These are phyloP conservation scores for Orobanche coerulescens DNA, from an alignment of 257 asterid genomes.

Conservation along the genomic window DNA sequence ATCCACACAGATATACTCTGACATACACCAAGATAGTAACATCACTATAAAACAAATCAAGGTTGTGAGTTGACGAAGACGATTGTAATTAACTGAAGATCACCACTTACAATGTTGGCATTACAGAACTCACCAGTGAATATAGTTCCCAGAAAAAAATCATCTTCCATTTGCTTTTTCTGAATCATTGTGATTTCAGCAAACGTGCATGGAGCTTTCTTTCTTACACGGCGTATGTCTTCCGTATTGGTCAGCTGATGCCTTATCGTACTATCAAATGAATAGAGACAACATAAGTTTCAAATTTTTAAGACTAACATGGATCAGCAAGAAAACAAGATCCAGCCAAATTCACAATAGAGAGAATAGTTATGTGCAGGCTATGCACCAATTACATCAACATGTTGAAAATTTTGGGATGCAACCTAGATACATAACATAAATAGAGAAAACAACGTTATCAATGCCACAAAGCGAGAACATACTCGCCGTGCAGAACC, in stretches of 20 bases:
- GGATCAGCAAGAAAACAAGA: slow-evolving; percentile 10
- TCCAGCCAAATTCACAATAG: slow-evolving; percentile 15
- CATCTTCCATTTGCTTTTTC: slow-evolving; percentile 63
- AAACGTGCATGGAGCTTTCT: slow-evolving; percentile 89
- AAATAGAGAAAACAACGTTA: slow-evolving; percentile 2
- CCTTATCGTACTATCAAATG: slow-evolving; percentile 37
- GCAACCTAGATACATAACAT: not conserved
- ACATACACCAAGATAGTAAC: not conserved
- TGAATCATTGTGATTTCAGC: slow-evolving; percentile 65
- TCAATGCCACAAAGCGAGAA: slow-evolving; percentile 19
- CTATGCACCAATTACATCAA: slow-evolving; percentile 6
- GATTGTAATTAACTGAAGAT: slow-evolving; percentile 8
- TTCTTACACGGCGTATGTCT: slow-evolving; percentile 79
- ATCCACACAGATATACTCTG: not conserved
- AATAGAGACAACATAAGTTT: slow-evolving; percentile 28
- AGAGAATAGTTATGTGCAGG: not conserved
- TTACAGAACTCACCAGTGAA: slow-evolving; percentile 51
- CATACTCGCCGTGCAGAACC: slow-evolving; percentile 99
- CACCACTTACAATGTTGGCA: slow-evolving; percentile 9
- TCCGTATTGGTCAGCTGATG: slow-evolving; percentile 64
- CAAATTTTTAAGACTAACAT: not conserved
- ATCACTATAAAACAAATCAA: not conserved
- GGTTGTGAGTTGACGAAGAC: not conserved
- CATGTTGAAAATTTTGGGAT: not conserved
- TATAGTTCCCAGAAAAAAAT: slow-evolving; percentile 52